phyloP scores from a whole-genome alignment of 306 rosid genomes.

The Gillenia trifoliata region DNA sequence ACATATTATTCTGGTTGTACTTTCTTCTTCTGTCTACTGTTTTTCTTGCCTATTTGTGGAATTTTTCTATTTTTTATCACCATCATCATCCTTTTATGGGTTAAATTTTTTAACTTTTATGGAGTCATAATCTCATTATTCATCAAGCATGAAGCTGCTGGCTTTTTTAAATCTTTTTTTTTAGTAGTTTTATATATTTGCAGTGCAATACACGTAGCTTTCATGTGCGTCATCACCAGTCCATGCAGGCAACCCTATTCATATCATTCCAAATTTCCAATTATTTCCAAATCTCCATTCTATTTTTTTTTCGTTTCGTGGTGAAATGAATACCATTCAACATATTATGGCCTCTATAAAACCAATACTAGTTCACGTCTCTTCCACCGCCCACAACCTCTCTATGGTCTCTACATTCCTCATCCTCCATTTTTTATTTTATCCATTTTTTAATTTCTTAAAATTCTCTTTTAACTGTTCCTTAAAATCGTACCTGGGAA shows the following conservation, averaged over 20 bases:
- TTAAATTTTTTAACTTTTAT: background rate
- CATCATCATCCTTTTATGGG: background rate
- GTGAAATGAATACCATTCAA: slow-evolving; percentile 1
- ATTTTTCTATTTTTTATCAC: slow-evolving; percentile 3
- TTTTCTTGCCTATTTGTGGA: background rate
- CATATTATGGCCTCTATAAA: background rate
- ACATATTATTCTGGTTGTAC: background rate
- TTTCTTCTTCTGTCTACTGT: background rate
- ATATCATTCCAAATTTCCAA: too few relatives aligned
- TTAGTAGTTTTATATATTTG: background rate
- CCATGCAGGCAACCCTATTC: background rate
- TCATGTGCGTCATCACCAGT: background rate
- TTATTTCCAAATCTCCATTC: background rate
- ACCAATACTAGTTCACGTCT: slow-evolving; percentile 10
- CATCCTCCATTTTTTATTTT: background rate
- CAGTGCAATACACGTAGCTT: background rate
- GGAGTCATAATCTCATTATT: background rate
- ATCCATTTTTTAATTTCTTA: background rate
- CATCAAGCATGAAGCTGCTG: background rate
- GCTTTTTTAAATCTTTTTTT: background rate
- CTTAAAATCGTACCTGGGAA: background rate
- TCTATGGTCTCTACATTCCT: background rate
- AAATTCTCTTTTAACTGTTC: background rate
- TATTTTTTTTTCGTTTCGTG: background rate
- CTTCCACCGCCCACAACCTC: background rate